These are phyloP conservation scores for Collybiopsis luxurians DNA, from an alignment of 768 basidiomycete genomes.

Conservation along the genomic window DNA sequence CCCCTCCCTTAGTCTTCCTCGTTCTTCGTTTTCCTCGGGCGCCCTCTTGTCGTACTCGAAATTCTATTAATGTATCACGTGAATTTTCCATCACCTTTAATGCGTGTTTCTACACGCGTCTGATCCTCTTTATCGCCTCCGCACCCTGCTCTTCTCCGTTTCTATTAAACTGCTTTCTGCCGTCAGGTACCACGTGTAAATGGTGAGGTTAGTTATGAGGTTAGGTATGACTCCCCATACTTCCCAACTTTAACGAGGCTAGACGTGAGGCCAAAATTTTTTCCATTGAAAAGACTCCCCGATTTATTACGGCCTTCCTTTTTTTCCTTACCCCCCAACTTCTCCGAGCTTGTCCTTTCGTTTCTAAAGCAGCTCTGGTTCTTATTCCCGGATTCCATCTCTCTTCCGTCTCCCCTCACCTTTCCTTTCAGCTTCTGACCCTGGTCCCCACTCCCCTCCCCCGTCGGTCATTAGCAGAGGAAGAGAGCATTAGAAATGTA, in stretches of 20 bases:
- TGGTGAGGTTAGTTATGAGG: conserved; percentile 4
- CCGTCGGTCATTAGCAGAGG: conserved; percentile 3
- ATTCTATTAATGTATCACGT: conserved; percentile 8
- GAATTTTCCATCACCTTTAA: background rate
- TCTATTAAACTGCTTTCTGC: conserved; percentile 8
- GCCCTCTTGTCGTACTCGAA: conserved; percentile 4
- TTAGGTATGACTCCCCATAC: background rate
- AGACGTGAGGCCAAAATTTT: conserved; percentile 4
- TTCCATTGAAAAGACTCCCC: background rate
- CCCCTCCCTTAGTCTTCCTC: no score
- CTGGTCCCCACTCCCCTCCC: conserved; percentile 21
- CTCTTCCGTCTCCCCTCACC: conserved; percentile 18
- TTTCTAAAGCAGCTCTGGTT: conserved; percentile 15
- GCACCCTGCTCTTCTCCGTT: background rate
- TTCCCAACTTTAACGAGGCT: conserved; percentile 3
- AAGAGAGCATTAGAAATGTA: conserved; percentile 3
- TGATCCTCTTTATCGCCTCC: conserved; percentile 13
- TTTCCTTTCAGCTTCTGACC: conserved; percentile 26
- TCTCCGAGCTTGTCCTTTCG: conserved; percentile 12
- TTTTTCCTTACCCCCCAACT: conserved; percentile 5
- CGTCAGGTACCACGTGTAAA: conserved; percentile 9
- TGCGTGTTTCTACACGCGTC: conserved; percentile 14
- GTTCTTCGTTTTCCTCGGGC: conserved; percentile 12
- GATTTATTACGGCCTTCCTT: conserved; percentile 3
- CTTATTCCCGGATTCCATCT: conserved; percentile 13